Conservation (phyloP, 192 early-diverging fungal species). For the Backusella sp. region DNA sequence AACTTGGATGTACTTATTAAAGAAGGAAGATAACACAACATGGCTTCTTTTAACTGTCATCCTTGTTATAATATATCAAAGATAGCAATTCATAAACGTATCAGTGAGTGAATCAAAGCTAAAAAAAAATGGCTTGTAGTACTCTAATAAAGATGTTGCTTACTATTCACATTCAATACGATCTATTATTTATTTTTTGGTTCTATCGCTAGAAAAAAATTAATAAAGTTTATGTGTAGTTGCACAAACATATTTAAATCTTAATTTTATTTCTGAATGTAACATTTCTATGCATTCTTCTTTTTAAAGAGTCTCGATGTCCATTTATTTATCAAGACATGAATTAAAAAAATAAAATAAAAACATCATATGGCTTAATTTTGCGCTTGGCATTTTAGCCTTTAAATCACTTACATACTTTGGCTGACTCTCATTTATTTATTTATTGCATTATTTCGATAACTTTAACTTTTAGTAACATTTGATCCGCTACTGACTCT, state of each 20-base stretch:
- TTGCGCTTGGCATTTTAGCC: neutral
- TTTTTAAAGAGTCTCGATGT: neutral
- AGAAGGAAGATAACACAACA: no score
- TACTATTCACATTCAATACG: no score
- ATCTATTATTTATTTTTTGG: neutral
- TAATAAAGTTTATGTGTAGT: neutral
- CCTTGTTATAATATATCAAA: no score
- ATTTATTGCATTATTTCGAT: neutral
- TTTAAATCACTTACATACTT: neutral
- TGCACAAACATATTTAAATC: neutral
- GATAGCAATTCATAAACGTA: no score
- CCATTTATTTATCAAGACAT: no score
- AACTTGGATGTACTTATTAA: no score
- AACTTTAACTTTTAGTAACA: neutral
- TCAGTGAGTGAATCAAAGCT: no score
- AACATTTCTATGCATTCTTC: neutral
- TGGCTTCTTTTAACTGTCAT: no score
- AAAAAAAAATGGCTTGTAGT: no score
- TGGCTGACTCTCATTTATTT: neutral
- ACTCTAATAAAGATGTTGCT: no score
- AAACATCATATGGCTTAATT: neutral
- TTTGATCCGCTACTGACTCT: neutral
- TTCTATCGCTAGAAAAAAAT: no score
- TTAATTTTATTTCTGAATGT: neutral
- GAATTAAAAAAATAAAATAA: neutral